Percentiles rank a stretch among this genome's conserved stretches.
Conservation (phyloP, 2,329 filamentous ascomycete species). For the Nakataea oryzae region DNA sequence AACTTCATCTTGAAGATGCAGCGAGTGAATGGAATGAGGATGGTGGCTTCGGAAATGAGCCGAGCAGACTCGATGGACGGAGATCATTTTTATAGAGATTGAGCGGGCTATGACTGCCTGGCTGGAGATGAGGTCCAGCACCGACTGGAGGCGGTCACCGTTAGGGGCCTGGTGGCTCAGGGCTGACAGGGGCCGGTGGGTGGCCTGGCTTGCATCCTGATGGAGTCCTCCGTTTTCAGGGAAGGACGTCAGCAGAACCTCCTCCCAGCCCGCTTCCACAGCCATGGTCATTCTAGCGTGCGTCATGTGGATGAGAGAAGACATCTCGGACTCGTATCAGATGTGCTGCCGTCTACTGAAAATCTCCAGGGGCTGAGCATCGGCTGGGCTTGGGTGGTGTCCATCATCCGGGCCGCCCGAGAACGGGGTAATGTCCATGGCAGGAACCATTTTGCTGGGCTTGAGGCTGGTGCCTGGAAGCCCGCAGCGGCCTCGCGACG, state of each 20-base stretch:
- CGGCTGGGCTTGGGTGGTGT: not conserved
- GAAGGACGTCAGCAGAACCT: not conserved
- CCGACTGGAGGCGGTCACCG: not conserved
- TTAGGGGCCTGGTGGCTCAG: not conserved
- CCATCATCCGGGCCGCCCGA: not conserved
- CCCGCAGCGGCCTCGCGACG: not conserved
- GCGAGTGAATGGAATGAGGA: not conserved
- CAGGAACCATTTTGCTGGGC: not conserved
- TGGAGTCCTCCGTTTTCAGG: not conserved
- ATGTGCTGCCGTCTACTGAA: not conserved
- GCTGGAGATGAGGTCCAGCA: not conserved
- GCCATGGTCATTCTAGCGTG: not conserved
- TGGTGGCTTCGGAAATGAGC: not conserved
- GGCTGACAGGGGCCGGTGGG: not conserved
- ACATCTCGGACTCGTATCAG: not conserved
- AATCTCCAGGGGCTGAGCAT: not conserved
- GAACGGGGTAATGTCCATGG: not conserved
- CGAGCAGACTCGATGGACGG: not conserved
- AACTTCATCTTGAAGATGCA: conserved; percentile 1
- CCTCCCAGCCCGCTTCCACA: not conserved
- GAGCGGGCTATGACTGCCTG: not conserved
- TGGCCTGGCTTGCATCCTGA: not conserved
- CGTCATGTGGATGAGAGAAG: not conserved
- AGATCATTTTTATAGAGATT: not conserved
- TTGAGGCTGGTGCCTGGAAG: not conserved